Evolutionary conservation across 2,329 filamentous ascomycete genomes (phyloP).

Genomic region (Neonectria coccinea): DNA sequence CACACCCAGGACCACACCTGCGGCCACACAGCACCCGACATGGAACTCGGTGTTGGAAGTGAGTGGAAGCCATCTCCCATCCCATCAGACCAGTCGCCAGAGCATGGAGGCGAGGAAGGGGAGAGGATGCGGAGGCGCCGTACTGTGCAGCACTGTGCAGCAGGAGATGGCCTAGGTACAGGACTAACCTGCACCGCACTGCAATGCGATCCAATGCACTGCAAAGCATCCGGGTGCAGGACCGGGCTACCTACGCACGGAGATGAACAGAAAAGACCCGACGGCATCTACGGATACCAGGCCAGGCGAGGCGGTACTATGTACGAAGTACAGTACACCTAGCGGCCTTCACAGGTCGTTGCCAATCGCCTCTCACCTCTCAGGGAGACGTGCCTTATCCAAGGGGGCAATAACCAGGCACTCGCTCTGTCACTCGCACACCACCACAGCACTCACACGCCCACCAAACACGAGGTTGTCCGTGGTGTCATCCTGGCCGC

Average conservation of each 20-base stretch:
- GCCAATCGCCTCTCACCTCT: not conserved
- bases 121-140: conserved; percentile 1
- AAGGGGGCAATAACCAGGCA: conserved; percentile 6
- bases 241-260: conserved; percentile 6
- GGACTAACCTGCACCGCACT: conserved; percentile 1
- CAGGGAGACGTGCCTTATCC: conserved; percentile 4
- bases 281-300: conserved; percentile 19
- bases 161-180: not conserved
- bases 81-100: conserved; percentile 2
- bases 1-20: conserved; percentile 14
- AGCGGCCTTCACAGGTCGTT: too few species aligned
- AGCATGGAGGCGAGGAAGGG: conserved; percentile 4
- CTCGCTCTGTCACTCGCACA: conserved; percentile 21
- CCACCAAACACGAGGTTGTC: conserved; percentile 46
- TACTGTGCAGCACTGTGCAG: conserved; percentile 20
- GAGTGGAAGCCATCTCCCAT: conserved; percentile 19
- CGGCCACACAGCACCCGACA: conserved; percentile 20
- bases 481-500: conserved; percentile 43
- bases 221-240: conserved; percentile 29
- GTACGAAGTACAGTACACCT: conserved; percentile 3
- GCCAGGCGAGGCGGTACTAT: not conserved
- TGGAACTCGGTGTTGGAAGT: conserved; percentile 22
- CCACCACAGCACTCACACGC: conserved; percentile 33
- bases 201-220: conserved; percentile 8
- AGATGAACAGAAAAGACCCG: conserved; percentile 26